Base-by-base conservation (phyloP, 495 filamentous ascomycete genomes). In the Usnea hakonensis region DNA sequence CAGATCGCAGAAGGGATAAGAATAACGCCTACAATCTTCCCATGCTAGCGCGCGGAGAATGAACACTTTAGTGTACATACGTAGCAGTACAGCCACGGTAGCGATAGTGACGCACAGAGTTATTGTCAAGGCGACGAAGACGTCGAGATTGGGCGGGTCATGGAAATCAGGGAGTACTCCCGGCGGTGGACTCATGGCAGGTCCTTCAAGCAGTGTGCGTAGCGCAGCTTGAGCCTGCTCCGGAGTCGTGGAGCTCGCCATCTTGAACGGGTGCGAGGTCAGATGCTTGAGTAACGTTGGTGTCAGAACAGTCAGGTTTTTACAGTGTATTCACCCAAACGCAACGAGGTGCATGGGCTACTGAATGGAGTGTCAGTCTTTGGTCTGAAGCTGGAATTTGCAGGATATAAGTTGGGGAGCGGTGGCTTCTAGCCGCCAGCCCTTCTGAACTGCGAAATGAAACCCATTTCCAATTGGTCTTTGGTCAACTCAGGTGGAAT, bases 11-110 rank as follows among this genome's bases (percentile, higher is more conserved):
- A n/a, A n/a, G n/a, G n/a, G n/a, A n/a, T n/a, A n/a, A n/a, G n/a
- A n/a, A n/a, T n/a, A n/a, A n/a, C n/a, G n/a, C n/a, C 55, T 55
- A 68, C 66, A 68, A 40, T 68, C 66, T n/a, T 68, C 66, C 4
- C 21, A 57, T 33, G 37, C 59, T 19, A 63, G 7, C 6, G 59
- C 58, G 14, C 63, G 54, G 6, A 62, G 13, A 11, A 68, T 35
- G 21, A 53, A 65, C 0, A 43, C 2, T 46, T 68, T 68, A 14
- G 63, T 65, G 28, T 65, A 68, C 38, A 65, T 62, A 37, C 63
- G 62, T 14, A 62, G 17, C 0, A 62, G 19, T 14, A 65, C 35
- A 44, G 55, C 50, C 1, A 68, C 1, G 26, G 55, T 63, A n/a
- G 50, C 26, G 19, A 62, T 30, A 2, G 23, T 54, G 6, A 65